phyloP scores from a whole-genome alignment of 108 stramenopile species.

The Asterionellopsis glacialis region DNA sequence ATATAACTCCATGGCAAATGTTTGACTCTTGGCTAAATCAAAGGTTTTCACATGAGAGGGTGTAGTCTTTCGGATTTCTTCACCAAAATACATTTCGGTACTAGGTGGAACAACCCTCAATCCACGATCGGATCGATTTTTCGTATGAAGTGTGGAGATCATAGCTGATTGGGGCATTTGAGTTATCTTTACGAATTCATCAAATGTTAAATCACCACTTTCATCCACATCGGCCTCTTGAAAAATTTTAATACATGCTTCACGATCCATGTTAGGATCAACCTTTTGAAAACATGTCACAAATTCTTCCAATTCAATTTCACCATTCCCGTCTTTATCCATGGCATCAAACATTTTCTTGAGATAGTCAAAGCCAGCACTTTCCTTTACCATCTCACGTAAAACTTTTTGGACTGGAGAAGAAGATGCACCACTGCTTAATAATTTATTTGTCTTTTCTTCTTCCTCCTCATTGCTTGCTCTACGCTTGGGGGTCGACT shows the following conservation, averaged over 20 bases:
- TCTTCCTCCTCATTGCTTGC: no score
- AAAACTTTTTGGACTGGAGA: not conserved
- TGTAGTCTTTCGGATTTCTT: slow-evolving; percentile 35
- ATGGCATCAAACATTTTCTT: not conserved
- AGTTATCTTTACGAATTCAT: not conserved
- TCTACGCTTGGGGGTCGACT: no score
- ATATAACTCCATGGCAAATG: slow-evolving; percentile 56
- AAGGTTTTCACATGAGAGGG: slow-evolving; percentile 19
- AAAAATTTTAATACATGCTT: not conserved
- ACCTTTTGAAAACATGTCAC: not conserved
- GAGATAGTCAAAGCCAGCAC: not conserved
- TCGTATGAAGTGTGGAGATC: not conserved
- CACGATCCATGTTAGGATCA: not conserved
- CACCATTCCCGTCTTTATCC: not conserved
- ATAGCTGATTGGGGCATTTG: not conserved
- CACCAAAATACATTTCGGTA: slow-evolving; percentile 64
- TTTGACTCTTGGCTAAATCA: slow-evolving; percentile 37
- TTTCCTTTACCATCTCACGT: not conserved
- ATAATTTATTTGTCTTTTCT: no score
- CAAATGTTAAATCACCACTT: not conserved
- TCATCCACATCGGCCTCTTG: not conserved
- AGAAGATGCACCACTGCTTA: no score
- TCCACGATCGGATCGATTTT: slow-evolving; percentile 45
- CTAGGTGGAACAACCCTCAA: slow-evolving; percentile 43
- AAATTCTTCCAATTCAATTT: not conserved